Conservation (phyloP, 345 rosid genomes). For the Excoecaria cochinchinensis region DNA sequence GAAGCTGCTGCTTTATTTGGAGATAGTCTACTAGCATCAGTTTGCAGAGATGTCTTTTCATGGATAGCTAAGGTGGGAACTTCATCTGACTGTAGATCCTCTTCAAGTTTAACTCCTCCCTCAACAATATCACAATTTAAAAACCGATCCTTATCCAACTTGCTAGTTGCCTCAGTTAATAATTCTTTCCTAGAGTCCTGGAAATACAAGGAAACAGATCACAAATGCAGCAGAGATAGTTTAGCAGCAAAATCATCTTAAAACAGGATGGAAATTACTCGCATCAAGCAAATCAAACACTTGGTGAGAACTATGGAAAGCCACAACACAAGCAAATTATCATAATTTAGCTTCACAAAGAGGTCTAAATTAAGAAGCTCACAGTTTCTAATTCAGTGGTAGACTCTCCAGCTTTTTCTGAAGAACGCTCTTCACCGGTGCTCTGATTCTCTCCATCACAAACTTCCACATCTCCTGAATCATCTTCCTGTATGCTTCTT, state of each 20-base stretch:
- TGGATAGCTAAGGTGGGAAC: slow-evolving; percentile 74
- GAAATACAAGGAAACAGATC: slow-evolving; percentile 27
- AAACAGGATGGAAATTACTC: slow-evolving; percentile 8
- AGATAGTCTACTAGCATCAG: slow-evolving; percentile 39
- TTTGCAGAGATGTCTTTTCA: slow-evolving; percentile 47
- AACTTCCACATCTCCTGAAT: slow-evolving; percentile 48
- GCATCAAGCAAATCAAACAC: neutral
- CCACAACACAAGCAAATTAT: neutral
- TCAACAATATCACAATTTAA: slow-evolving; percentile 43
- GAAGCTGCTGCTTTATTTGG: slow-evolving; percentile 38
- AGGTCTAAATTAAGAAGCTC: slow-evolving; percentile 17
- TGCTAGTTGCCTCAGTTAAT: slow-evolving; percentile 39
- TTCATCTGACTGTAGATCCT: slow-evolving; percentile 66
- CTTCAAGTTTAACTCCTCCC: slow-evolving; percentile 55
- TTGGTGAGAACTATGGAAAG: no score
- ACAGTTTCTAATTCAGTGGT: slow-evolving; percentile 37
- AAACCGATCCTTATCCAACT: slow-evolving; percentile 46
- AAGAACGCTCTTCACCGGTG: slow-evolving; percentile 45
- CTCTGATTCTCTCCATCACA: slow-evolving; percentile 53
- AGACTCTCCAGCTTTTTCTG: slow-evolving; percentile 48
- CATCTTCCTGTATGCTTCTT: slow-evolving; percentile 66
- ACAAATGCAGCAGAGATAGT: slow-evolving; percentile 5
- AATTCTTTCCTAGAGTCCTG: slow-evolving; percentile 52
- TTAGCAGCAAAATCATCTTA: neutral
- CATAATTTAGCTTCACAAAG: neutral